Base-by-base conservation (phyloP, 2,329 filamentous ascomycete species). In the Xylaria sp. region DNA sequence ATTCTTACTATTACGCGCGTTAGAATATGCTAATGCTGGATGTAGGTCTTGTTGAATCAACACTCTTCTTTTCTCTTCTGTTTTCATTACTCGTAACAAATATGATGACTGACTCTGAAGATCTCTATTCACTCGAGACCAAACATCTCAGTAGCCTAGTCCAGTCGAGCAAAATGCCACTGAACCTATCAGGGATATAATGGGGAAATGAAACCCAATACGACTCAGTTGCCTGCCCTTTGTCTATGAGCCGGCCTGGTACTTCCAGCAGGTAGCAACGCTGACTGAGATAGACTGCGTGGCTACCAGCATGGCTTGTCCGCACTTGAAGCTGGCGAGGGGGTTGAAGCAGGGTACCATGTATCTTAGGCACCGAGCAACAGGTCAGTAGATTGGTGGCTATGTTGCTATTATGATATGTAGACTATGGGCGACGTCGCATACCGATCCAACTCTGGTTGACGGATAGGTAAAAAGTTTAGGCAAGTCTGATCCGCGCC, bases 391-490 rank as follows among this genome's bases (percentile, higher is more conserved):
- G 23, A 9, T 28, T 28, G 28, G 23, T 54, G 8, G 51, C 28
- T 55, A 8, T 34, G 57, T 28, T 28, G 28, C 2, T n/a, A 20
- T n/a, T 18, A 10, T 8, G 10, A n/a, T 50, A n/a, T 23, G 46
- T 31, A 65, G 63, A 9, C 55, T 25, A 23, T 20, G 55, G n/a
- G n/a, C n/a, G n/a, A n/a, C n/a, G n/a, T n/a, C n/a, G n/a, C n/a
- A n/a, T n/a, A n/a, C n/a, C n/a, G n/a, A n/a, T n/a, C n/a, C n/a
- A 59, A 59, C 63, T 65, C 55, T 58, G 18, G 41, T 41, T 59
- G 44, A 65, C 46, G 52, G 44, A 31, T 20, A 31, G 12, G 41
- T 41, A 55, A 41, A 41, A 46, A n/a, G 41, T 28, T 39, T 59
- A 54, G 37, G 56, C 55, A 65, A 46, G 56, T 65, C 54, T 65